A percentile compares a stretch with the other conserved stretches of the same genome.
Evolutionary conservation across 2,329 filamentous ascomycete species (phyloP).

Genomic region (Ophiostoma pallidulum): DNA sequence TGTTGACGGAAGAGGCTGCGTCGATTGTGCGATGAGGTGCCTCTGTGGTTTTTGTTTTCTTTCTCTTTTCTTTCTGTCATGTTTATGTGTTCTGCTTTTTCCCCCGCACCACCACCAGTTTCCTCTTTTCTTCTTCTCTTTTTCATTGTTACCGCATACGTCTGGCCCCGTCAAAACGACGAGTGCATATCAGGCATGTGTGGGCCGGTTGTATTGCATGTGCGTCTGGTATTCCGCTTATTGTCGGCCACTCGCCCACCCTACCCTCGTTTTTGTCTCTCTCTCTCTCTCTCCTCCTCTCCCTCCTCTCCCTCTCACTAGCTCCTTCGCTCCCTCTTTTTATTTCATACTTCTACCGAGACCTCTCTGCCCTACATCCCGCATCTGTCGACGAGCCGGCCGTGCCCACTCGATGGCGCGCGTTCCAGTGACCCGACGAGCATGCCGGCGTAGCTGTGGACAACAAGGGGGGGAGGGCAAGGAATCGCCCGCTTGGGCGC

Average conservation of each 20-base stretch:
- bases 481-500: neutral
- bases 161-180: too few relatives aligned
- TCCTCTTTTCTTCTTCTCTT: too few relatives aligned
- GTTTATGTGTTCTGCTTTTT: neutral
- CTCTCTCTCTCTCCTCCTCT: neutral
- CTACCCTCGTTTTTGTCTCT: neutral
- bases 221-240: too few relatives aligned
- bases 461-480: constrained; percentile 6
- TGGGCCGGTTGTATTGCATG: too few relatives aligned
- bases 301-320: neutral
- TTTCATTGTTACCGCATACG: neutral
- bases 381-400: neutral
- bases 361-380: too few relatives aligned
- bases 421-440: constrained; percentile 20
- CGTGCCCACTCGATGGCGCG: constrained; percentile 9
- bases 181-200: neutral
- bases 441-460: constrained; percentile 20
- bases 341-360: too few relatives aligned
- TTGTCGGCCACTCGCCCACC: too few relatives aligned
- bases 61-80: neutral
- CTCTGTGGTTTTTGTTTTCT: too few relatives aligned
- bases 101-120: too few relatives aligned
- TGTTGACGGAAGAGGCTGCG: constrained; percentile 47
- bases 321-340: neutral
- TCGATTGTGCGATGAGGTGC: constrained; percentile 34